phyloP scores from a whole-genome alignment of 2,329 filamentous ascomycete species.

The Saccharata proteae region DNA sequence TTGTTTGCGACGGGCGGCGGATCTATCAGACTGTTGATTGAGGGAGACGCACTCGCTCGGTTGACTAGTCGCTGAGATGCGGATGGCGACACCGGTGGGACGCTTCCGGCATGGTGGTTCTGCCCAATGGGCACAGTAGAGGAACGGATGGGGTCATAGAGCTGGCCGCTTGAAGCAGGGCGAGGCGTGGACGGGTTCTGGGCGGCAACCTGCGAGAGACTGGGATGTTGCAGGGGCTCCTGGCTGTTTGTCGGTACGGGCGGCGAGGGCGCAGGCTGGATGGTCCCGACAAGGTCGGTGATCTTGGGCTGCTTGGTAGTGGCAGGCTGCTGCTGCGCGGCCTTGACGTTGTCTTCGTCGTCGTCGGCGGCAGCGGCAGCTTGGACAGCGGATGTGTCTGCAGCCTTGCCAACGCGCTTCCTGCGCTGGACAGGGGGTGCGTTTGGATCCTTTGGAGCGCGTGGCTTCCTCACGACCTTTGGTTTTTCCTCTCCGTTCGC shows the following conservation, averaged over 20 bases:
- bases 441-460: conserved; percentile 37
- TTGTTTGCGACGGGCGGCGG: conserved; percentile 37
- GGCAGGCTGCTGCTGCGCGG: conserved; percentile 12
- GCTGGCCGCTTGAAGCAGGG: conserved; percentile 59
- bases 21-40: conserved; percentile 83
- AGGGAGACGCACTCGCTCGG: conserved; percentile 78
- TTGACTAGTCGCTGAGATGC: conserved; percentile 40
- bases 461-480: conserved; percentile 33
- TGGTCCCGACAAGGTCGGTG: conserved; percentile 24
- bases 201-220: conserved; percentile 27
- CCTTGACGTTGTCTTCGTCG: conserved; percentile 8
- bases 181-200: conserved; percentile 36
- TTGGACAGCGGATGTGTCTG: conserved; percentile 4
- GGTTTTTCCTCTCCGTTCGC: conserved; percentile 30
- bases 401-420: conserved; percentile 26
- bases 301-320: conserved; percentile 27
- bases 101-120: conserved; percentile 27
- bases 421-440: conserved; percentile 35
- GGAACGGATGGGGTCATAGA: conserved; percentile 79
- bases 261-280: conserved; percentile 14
- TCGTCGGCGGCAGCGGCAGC: conserved; percentile 8
- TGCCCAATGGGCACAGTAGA: conserved; percentile 33
- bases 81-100: conserved; percentile 35
- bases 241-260: conserved; percentile 2
- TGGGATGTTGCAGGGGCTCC: conserved; percentile 22